Evolutionary conservation across 2,329 filamentous ascomycete genomes (phyloP).

Genomic region (Knufia petricola): DNA sequence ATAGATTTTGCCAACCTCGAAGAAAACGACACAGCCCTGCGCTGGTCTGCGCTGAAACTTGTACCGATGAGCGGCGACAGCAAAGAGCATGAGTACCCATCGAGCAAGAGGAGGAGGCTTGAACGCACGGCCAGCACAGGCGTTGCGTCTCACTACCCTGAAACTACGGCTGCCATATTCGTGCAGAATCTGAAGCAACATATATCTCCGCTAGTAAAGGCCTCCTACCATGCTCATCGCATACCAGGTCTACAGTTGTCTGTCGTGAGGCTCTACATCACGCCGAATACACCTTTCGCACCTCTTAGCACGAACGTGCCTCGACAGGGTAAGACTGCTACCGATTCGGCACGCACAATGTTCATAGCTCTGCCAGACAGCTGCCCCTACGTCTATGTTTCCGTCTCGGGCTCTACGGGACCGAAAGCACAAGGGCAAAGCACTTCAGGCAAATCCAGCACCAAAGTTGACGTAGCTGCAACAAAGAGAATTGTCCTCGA

Average conservation of each 20-base stretch:
- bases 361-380: slow-evolving; percentile 77
- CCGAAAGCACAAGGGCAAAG: slow-evolving; percentile 23
- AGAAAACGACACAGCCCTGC: slow-evolving; percentile 41
- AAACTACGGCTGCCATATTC: slow-evolving; percentile 64
- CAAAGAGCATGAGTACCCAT: slow-evolving; percentile 19
- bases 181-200: slow-evolving; percentile 65
- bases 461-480: slow-evolving; percentile 20
- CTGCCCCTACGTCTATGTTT: slow-evolving; percentile 63
- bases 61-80: slow-evolving; percentile 20
- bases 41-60: slow-evolving; percentile 47
- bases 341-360: slow-evolving; percentile 60
- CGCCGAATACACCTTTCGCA: slow-evolving; percentile 68
- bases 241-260: slow-evolving; percentile 50
- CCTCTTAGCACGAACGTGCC: slow-evolving; percentile 26
- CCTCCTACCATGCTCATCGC: slow-evolving; percentile 71
- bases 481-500: slow-evolving; percentile 54
- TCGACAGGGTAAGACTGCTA: slow-evolving; percentile 28
- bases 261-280: slow-evolving; percentile 66
- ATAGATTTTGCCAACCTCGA: slow-evolving; percentile 45
- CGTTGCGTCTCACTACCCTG: slow-evolving; percentile 23
- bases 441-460: slow-evolving; percentile 2
- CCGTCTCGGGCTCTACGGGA: slow-evolving; percentile 36
- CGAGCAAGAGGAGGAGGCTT: slow-evolving; percentile 23
- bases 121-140: slow-evolving; percentile 16
- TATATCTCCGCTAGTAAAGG: slow-evolving; percentile 68